Conservation (phyloP, 2,329 filamentous ascomycete species). For the Elsinoe ampelina region DNA sequence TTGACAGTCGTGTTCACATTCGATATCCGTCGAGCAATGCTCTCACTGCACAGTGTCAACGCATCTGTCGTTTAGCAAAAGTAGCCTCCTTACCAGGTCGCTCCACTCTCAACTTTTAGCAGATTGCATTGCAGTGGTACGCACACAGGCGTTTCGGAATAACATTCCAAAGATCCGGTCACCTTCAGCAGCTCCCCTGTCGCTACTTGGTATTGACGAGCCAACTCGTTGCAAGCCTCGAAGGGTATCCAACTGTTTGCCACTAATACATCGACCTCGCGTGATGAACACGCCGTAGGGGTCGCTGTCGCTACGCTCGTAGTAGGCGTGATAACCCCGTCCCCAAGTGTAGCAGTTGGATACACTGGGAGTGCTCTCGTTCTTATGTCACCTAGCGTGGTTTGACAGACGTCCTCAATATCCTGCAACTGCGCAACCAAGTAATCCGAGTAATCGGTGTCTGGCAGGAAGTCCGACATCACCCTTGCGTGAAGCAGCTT, state of each 20-base stretch:
- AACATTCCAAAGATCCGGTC: neutral
- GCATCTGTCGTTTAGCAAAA: neutral
- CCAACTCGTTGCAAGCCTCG: neutral
- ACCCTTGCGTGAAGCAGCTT: conserved; percentile 18
- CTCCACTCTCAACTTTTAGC: neutral
- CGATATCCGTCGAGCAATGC: neutral
- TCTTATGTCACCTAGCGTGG: neutral
- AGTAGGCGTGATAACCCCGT: neutral
- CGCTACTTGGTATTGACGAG: neutral
- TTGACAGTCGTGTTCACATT: neutral
- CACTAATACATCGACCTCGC: neutral
- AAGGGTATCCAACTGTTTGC: neutral
- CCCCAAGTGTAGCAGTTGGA: neutral
- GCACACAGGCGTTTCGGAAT: neutral
- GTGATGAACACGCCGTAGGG: neutral
- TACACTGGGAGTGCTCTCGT: neutral
- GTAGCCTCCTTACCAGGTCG: neutral
- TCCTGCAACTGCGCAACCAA: conserved; percentile 20
- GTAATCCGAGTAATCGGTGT: conserved; percentile 21
- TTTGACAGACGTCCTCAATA: conserved; percentile 20
- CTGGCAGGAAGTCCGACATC: conserved; percentile 19
- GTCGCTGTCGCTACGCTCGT: neutral
- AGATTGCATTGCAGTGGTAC: neutral
- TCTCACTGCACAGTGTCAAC: neutral
- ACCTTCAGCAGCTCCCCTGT: neutral